Evolutionary conservation across 768 basidiomycete genomes (phyloP).

Genomic region (Rhizopogon vesiculosus): DNA sequence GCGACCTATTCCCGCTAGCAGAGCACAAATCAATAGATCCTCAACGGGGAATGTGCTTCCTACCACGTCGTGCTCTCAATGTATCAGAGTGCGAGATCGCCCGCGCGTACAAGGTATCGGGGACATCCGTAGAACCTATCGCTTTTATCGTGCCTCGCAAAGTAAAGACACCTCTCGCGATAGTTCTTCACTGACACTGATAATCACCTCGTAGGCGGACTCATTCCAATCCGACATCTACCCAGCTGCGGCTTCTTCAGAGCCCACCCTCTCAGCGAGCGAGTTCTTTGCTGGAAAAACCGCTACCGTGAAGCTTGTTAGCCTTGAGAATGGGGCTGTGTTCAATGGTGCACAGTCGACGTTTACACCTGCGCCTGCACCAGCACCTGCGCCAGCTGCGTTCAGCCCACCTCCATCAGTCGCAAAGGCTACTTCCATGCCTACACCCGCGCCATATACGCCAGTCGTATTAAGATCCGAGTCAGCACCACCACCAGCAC

Average conservation of each 20-base stretch:
- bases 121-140: slow-evolving; percentile 77
- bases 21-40: slow-evolving; percentile 91
- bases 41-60: slow-evolving; percentile 96
- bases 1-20: slow-evolving; percentile 70
- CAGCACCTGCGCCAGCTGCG: slow-evolving; percentile 23
- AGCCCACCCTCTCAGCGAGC: slow-evolving; percentile 73
- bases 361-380: slow-evolving; percentile 15
- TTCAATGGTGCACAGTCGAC: slow-evolving; percentile 23
- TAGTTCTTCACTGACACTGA: background rate
- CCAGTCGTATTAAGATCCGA: slow-evolving; percentile 6
- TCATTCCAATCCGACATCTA: slow-evolving; percentile 97
- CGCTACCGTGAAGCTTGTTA: slow-evolving; percentile 72
- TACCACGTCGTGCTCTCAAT: slow-evolving; percentile 86
- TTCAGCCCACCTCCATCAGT: slow-evolving; percentile 14
- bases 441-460: slow-evolving; percentile 12
- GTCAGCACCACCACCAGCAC: slow-evolving; percentile 4
- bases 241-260: slow-evolving; percentile 82
- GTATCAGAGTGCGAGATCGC: slow-evolving; percentile 94
- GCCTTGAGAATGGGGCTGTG: slow-evolving; percentile 64
- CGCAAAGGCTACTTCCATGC: slow-evolving; percentile 25
- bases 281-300: slow-evolving; percentile 89
- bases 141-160: slow-evolving; percentile 94
- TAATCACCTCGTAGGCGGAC: slow-evolving; percentile 54
- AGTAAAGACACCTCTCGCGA: slow-evolving; percentile 36
- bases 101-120: slow-evolving; percentile 84